Percentiles rank a stretch among this genome's conserved stretches.
These are phyloP conservation scores for Phoenix roebelenii DNA, from an alignment of 176 grass and related monocot species.

Conservation along the genomic window DNA sequence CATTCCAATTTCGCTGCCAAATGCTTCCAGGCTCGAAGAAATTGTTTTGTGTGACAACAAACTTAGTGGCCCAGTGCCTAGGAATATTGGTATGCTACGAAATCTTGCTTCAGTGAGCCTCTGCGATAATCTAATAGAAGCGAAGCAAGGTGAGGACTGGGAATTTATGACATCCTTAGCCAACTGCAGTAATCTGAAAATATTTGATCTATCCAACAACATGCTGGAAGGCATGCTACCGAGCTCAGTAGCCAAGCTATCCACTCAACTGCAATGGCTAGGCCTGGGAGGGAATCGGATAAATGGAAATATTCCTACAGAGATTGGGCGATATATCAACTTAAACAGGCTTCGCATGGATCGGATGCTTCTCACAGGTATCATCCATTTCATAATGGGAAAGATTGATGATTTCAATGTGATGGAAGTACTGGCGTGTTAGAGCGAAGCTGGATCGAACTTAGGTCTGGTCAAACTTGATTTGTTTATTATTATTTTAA, in stretches of 20 bases:
- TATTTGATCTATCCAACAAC: conserved; percentile 13
- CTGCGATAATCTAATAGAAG: conserved; percentile 32
- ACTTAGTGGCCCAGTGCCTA: conserved; percentile 12
- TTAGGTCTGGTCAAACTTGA: too few species aligned
- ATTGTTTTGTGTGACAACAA: conserved; percentile 8
- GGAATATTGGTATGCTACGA: conserved; percentile 20
- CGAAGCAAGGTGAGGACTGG: conserved; percentile 11
- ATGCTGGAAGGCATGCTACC: conserved; percentile 30
- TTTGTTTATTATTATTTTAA: too few species aligned
- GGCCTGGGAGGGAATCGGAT: conserved; percentile 23
- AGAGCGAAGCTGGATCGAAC: too few species aligned
- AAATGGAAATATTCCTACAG: conserved; percentile 24
- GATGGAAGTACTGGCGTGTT: too few species aligned
- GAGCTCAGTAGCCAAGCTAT: conserved; percentile 26
- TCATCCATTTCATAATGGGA: too few species aligned
- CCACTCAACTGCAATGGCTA: conserved; percentile 9
- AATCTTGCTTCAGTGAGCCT: conserved; percentile 19
- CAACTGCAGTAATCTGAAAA: conserved; percentile 26
- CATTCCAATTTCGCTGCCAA: conserved; percentile 21
- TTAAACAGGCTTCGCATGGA: too few species aligned
- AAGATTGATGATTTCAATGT: too few species aligned
- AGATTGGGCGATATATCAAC: not conserved
- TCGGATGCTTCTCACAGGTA: too few species aligned
- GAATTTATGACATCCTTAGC: conserved; percentile 27
- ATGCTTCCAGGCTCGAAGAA: not conserved